Percentiles rank a stretch among this genome's conserved stretches.
phyloP scores from a whole-genome alignment of 768 basidiomycete genomes.

The Calocybe indica region DNA sequence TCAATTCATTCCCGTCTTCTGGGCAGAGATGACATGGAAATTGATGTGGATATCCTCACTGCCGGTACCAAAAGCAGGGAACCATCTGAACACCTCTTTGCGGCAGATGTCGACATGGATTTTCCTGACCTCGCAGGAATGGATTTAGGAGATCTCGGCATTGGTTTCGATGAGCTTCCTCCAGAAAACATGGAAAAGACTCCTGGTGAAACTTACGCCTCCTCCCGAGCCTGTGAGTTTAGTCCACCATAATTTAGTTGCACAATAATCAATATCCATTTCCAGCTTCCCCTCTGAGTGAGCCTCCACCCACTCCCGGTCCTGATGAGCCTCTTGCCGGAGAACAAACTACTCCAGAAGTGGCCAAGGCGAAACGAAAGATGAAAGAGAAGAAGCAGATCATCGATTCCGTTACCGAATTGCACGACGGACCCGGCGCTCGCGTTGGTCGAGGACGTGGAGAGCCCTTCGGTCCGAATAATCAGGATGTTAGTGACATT shows the following conservation, averaged over 20 bases:
- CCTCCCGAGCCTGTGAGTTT: constrained; percentile 64
- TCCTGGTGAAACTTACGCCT: constrained; percentile 52
- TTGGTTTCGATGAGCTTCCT: constrained; percentile 60
- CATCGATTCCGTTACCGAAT: constrained; percentile 86
- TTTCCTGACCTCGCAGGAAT: constrained; percentile 52
- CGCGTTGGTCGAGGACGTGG: constrained; percentile 50
- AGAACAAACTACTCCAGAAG: constrained; percentile 33
- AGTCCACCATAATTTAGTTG: background rate
- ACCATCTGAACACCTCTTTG: constrained; percentile 62
- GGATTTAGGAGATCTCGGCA: constrained; percentile 55
- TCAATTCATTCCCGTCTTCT: constrained; percentile 61
- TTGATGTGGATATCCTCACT: constrained; percentile 62
- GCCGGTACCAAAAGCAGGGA: constrained; percentile 54
- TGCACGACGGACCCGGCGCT: constrained; percentile 56
- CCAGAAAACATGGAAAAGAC: constrained; percentile 41
- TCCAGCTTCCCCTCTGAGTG: constrained; percentile 70
- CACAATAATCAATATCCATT: background rate
- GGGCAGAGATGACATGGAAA: constrained; percentile 35
- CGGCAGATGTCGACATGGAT: constrained; percentile 42
- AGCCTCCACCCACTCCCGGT: constrained; percentile 74
- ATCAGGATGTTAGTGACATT: constrained; percentile 59
- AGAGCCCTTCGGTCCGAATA: constrained; percentile 45
- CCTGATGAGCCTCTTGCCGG: constrained; percentile 48
- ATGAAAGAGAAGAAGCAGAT: constrained; percentile 78
- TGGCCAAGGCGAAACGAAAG: constrained; percentile 41